Evolutionary conservation across 1,284 basidiomycete species (phyloP).

Genomic region (Rugiboletus extremiorientalis): DNA sequence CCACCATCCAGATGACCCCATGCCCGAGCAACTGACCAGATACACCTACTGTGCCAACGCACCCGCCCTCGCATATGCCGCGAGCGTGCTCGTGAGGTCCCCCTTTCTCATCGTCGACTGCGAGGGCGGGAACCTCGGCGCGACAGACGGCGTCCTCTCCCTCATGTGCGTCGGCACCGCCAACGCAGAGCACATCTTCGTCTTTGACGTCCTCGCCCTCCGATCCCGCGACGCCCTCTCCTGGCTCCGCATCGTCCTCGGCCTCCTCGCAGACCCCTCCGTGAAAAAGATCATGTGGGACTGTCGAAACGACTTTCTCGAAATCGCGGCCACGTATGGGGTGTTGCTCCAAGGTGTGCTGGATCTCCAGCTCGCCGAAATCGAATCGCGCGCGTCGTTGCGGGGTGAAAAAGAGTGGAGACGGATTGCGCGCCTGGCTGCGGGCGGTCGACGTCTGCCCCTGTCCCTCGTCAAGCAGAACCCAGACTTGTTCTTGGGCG

Average conservation of each 20-base stretch:
- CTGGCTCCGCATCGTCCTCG: slow-evolving; percentile 26
- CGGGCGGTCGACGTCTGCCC: slow-evolving; percentile 28
- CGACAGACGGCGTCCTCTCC: slow-evolving; percentile 38
- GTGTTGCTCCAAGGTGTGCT: slow-evolving; percentile 36
- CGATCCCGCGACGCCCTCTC: slow-evolving; percentile 15
- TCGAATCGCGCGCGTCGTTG: slow-evolving; percentile 32
- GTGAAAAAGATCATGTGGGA: slow-evolving; percentile 47
- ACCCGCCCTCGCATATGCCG: slow-evolving; percentile 15
- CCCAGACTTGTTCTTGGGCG: slow-evolving; percentile 27
- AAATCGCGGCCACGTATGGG: slow-evolving; percentile 34
- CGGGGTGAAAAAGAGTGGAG: slow-evolving; percentile 36
- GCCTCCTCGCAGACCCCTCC: slow-evolving; percentile 28
- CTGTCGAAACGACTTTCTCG: slow-evolving; percentile 44
- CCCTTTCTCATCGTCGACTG: slow-evolving; percentile 36
- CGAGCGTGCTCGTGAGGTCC: slow-evolving; percentile 22
- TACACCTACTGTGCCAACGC: slow-evolving; percentile 20
- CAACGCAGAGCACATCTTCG: slow-evolving; percentile 38
- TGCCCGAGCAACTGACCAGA: slow-evolving; percentile 15
- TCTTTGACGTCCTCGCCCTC: slow-evolving; percentile 42
- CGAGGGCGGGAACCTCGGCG: slow-evolving; percentile 42
- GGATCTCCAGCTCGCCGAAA: slow-evolving; percentile 45
- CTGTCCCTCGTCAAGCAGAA: slow-evolving; percentile 26
- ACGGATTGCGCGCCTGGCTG: slow-evolving; percentile 30
- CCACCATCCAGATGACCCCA: slow-evolving; percentile 11
- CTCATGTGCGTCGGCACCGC: slow-evolving; percentile 44